Evolutionary conservation across 2,329 filamentous ascomycete genomes (phyloP).

Genomic region (Alternaria longipes): DNA sequence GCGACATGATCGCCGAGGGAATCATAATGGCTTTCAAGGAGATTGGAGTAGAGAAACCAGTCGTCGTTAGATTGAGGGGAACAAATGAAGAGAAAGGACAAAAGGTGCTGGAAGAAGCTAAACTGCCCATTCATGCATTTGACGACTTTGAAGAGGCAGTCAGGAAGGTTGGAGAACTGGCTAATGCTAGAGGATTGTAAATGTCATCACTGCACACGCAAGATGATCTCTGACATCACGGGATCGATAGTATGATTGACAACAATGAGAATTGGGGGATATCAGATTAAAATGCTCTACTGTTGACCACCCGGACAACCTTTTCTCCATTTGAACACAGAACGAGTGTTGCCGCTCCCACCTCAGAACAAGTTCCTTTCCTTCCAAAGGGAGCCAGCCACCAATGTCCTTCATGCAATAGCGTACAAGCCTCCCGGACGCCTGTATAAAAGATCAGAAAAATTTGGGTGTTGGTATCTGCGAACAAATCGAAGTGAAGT

Average conservation of each 20-base stretch:
- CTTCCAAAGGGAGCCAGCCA: slow-evolving; percentile 14
- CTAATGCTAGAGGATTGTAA: slow-evolving; percentile 15
- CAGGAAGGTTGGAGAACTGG: slow-evolving; percentile 45
- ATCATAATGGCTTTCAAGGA: slow-evolving; percentile 77
- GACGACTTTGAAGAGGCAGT: slow-evolving; percentile 77
- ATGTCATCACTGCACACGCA: background rate
- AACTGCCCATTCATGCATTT: slow-evolving; percentile 73
- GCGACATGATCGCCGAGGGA: slow-evolving; percentile 83
- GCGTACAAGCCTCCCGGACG: slow-evolving; percentile 20
- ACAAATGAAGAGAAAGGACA: slow-evolving; percentile 77
- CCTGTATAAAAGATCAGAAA: slow-evolving; percentile 17
- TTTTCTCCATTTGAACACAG: slow-evolving; percentile 9
- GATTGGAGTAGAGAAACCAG: slow-evolving; percentile 68
- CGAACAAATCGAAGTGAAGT: slow-evolving; percentile 17
- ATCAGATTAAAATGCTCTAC: slow-evolving; percentile 36
- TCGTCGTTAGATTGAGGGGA: slow-evolving; percentile 79
- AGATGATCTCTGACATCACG: background rate
- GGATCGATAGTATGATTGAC: background rate
- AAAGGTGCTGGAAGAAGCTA: slow-evolving; percentile 73
- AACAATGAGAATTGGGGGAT: slow-evolving; percentile 10
- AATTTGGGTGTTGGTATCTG: slow-evolving; percentile 28
- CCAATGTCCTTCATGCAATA: slow-evolving; percentile 16
- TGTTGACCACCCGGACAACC: slow-evolving; percentile 20
- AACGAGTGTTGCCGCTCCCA: slow-evolving; percentile 22
- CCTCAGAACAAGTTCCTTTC: slow-evolving; percentile 11